phyloP scores from a whole-genome alignment of 73 alveolate genomes.

The Paramecium tetraurelia region DNA sequence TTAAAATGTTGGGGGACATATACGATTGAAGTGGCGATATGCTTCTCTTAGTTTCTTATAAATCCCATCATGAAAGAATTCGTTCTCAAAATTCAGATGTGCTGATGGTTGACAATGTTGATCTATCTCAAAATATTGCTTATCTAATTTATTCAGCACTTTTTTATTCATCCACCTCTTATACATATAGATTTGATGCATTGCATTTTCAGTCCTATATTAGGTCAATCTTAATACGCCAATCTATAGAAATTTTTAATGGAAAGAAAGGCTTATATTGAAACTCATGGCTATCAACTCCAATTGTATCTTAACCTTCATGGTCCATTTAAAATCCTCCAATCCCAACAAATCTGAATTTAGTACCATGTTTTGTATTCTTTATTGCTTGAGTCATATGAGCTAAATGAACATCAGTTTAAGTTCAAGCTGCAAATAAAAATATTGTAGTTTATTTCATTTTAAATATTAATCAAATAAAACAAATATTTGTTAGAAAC shows the following conservation, averaged over 20 bases:
- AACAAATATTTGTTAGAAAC: too few relatives aligned
- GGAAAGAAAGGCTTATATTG: slow-evolving; percentile 56
- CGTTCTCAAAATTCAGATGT: slow-evolving; percentile 41
- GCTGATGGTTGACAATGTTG: slow-evolving; percentile 1
- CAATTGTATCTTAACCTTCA: slow-evolving; percentile 51
- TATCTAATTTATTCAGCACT: slow-evolving; percentile 29
- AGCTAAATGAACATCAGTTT: slow-evolving; percentile 25
- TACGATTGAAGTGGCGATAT: neutral
- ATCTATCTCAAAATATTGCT: neutral
- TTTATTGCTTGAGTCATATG: neutral
- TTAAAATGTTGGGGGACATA: slow-evolving; percentile 52
- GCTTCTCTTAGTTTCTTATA: neutral
- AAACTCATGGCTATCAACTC: slow-evolving; percentile 50
- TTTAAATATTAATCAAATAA: too few relatives aligned
- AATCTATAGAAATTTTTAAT: slow-evolving; percentile 47
- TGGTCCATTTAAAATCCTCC: slow-evolving; percentile 56
- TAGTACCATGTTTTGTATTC: neutral
- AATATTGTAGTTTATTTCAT: slow-evolving; percentile 36
- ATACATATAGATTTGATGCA: neutral
- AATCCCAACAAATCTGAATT: slow-evolving; percentile 54
- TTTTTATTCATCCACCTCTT: slow-evolving; percentile 21
- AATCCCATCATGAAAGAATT: neutral
- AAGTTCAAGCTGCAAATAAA: slow-evolving; percentile 40
- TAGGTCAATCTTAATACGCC: neutral
- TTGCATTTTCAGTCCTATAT: neutral